phyloP scores from a whole-genome alignment of 805 yeast genomes.

The Jamesozyma jinghongensis region DNA sequence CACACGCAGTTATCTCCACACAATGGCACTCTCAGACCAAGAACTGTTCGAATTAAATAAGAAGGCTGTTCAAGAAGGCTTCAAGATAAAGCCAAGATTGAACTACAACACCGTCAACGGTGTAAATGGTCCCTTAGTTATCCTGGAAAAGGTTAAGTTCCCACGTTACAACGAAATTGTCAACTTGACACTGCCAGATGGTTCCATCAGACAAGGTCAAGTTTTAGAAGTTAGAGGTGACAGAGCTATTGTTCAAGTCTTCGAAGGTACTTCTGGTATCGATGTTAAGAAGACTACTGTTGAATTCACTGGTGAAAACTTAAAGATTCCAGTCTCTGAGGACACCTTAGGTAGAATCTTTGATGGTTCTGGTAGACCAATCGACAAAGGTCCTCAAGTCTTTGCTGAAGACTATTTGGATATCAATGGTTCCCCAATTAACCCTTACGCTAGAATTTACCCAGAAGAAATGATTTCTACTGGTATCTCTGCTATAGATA shows the following conservation, averaged over 20 bases:
- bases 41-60: constrained; percentile 65
- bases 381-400: constrained; percentile 96
- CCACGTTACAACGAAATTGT: constrained; percentile 96
- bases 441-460: constrained; percentile 95
- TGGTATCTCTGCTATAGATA: constrained; percentile 96
- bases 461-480: constrained; percentile 99
- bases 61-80: constrained; percentile 85
- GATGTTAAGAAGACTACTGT: constrained; percentile 97
- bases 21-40: constrained; percentile 31
- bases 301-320: constrained; percentile 91
- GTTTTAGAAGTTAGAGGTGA: constrained; percentile 96
- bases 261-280: constrained; percentile 97
- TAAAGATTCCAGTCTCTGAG: constrained; percentile 91
- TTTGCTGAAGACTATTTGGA: constrained; percentile 98
- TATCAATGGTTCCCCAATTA: constrained; percentile 97
- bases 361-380: constrained; percentile 98
- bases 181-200: constrained; percentile 93
- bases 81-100: constrained; percentile 81
- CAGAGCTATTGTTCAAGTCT: constrained; percentile 96
- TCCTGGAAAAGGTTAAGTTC: constrained; percentile 73
- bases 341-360: constrained; percentile 96
- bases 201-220: constrained; percentile 90
- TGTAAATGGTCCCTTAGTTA: constrained; percentile 96
- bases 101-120: constrained; percentile 96
- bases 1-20: background rate